Percentiles rank a stretch among this genome's conserved stretches.
phyloP scores from a whole-genome alignment of 2,329 filamentous ascomycete genomes.

The Trichoderma citrinoviride region DNA sequence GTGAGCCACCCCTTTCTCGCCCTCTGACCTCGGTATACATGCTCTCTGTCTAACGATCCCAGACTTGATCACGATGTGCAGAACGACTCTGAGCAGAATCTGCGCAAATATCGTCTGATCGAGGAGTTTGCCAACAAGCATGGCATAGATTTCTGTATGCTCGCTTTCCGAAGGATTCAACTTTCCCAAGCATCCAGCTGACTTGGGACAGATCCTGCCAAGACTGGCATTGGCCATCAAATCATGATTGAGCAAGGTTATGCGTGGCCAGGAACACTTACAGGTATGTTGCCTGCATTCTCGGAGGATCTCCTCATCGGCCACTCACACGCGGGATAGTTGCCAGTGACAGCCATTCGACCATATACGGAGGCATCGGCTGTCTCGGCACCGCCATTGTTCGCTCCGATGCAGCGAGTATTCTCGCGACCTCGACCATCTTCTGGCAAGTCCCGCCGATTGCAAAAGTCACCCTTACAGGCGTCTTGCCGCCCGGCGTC shows the following conservation, averaged over 20 bases:
- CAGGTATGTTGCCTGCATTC: too few relatives aligned
- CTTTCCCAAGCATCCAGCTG: neutral
- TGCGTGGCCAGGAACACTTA: slow-evolving; percentile 78
- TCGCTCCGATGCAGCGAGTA: slow-evolving; percentile 79
- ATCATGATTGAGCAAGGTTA: slow-evolving; percentile 79
- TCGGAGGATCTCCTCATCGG: too few relatives aligned
- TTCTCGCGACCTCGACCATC: slow-evolving; percentile 78
- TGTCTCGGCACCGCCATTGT: slow-evolving; percentile 79
- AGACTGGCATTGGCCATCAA: slow-evolving; percentile 84
- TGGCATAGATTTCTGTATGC: slow-evolving; percentile 65
- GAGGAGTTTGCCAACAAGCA: slow-evolving; percentile 78
- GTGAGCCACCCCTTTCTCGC: neutral
- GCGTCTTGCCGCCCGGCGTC: slow-evolving; percentile 72
- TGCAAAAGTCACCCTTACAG: slow-evolving; percentile 74
- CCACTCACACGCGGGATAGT: too few relatives aligned
- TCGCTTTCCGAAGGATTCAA: too few relatives aligned
- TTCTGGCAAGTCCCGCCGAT: slow-evolving; percentile 91
- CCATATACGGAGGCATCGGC: slow-evolving; percentile 78
- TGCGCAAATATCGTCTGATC: slow-evolving; percentile 80
- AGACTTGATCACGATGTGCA: slow-evolving; percentile 81
- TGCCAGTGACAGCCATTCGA: slow-evolving; percentile 73
- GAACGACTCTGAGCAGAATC: slow-evolving; percentile 72
- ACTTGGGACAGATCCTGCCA: slow-evolving; percentile 56
- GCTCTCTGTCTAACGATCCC: neutral
- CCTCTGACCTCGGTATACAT: neutral